These are phyloP conservation scores for Fusarium pininemorale DNA, from an alignment of 2,329 filamentous ascomycete genomes.

Conservation along the genomic window DNA sequence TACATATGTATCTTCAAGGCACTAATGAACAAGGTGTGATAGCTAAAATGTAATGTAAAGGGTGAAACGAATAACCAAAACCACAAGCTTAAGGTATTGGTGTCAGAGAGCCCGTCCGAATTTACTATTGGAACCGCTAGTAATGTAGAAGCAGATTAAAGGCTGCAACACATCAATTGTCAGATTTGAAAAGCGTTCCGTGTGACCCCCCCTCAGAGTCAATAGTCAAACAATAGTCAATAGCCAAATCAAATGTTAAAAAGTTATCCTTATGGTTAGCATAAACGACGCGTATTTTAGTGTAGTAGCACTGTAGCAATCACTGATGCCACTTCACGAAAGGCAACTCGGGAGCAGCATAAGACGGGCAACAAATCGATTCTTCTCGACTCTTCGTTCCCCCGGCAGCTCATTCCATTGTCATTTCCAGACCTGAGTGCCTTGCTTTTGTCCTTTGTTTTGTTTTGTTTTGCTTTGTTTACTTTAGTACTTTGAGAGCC, in stretches of 20 bases:
- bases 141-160: conserved; percentile 63
- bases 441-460: conserved; percentile 14
- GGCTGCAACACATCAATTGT: conserved; percentile 65
- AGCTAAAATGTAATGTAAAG: conserved; percentile 58
- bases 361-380: conserved; percentile 42
- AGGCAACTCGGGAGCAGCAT: conserved; percentile 24
- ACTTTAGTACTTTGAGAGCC: conserved; percentile 62
- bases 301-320: background rate
- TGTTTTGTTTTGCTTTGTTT: conserved; percentile 27
- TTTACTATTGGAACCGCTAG: conserved; percentile 65
- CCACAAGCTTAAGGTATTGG: conserved; percentile 55
- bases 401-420: conserved; percentile 15
- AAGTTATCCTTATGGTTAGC: conserved; percentile 1
- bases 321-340: conserved; percentile 36
- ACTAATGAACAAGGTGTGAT: background rate
- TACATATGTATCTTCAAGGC: no score
- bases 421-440: conserved; percentile 7
- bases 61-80: conserved; percentile 71
- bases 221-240: no score
- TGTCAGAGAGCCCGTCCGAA: conserved; percentile 69
- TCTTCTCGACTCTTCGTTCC: conserved; percentile 40
- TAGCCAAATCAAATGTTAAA: background rate
- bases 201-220: background rate
- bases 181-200: conserved; percentile 50
- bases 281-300: background rate